Evolutionary conservation across 2,329 filamentous ascomycete species (phyloP), one percentile per base, ranked within the genome.

Genomic region (Aspergillus chevalieri): DNA sequence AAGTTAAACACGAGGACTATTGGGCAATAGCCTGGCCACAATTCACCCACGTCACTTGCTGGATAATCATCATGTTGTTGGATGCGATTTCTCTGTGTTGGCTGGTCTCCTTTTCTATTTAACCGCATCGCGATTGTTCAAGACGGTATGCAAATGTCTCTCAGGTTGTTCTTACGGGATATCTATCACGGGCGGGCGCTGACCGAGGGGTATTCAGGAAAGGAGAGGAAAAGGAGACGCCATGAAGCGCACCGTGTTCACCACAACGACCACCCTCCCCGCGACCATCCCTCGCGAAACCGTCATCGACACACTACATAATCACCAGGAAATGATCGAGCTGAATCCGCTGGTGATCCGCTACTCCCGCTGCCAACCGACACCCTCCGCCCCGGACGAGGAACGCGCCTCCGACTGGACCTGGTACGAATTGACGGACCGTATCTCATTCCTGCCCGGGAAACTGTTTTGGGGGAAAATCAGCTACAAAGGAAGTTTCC

Each of bases 241-340:
- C 38, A 41, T 41, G 38, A 88, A 84, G 70, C 78, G 83, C 55
- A 82, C 78, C 15, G 76, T 83, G 30, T 91, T 91, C 72, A 93
- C 87, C 36, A 86, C 82, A 43, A 82, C 91, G 58, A 93, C 87
- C 24, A 86, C 89, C 15, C 78, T 95, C 28, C 89, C 90, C 7
- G 59, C 79, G 2, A 75, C 76, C 57, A 79, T 93, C 56, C 76
- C 82, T 44, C 81, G 88, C 48, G 78, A 85, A 57, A 78, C 81
- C n/a, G 87, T 88, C 39, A 66, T 94, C 55, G 77, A 81, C 47
- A 87, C 88, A 57, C 82, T 95, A 28, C 87, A 89, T 67, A 79
- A 86, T 67, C 89, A 94, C 70, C 67, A 78, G 45, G 84, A 84
- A 59, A 94, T 95, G 85, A 94, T 95, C 62, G 85, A 92, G 64